A percentile compares a stretch with the other conserved stretches of the same genome.
Conservation (phyloP, 371 early-diverging fungal species). For the Parasitella parasitica region DNA sequence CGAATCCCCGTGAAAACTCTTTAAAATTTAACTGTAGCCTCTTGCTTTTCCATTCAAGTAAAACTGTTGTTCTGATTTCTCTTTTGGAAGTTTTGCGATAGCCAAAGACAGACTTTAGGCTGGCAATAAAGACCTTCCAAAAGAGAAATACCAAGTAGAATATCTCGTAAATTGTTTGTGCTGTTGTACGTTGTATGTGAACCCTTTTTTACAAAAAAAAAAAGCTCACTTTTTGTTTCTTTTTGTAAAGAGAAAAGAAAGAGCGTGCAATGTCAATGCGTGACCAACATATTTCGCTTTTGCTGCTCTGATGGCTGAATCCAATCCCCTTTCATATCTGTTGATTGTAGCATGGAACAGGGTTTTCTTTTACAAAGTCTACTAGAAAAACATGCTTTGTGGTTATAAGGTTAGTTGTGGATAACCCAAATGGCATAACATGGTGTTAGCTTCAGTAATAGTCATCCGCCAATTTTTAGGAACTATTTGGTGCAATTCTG, state of each 20-base stretch:
- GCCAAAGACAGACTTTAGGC: slow-evolving; percentile 39
- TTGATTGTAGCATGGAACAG: too few relatives aligned
- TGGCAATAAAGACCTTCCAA: slow-evolving; percentile 28
- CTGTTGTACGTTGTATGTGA: background rate
- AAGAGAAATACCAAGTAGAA: slow-evolving; percentile 18
- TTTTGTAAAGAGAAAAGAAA: background rate
- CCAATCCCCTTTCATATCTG: too few relatives aligned
- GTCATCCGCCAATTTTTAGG: too few relatives aligned
- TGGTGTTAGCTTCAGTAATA: too few relatives aligned
- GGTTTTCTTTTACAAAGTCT: too few relatives aligned
- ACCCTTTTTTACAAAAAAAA: background rate
- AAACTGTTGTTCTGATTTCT: slow-evolving; percentile 34
- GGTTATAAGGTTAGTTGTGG: too few relatives aligned
- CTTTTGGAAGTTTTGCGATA: slow-evolving; percentile 35
- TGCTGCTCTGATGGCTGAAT: too few relatives aligned
- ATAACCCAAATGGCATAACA: too few relatives aligned
- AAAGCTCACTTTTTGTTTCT: background rate
- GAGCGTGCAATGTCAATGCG: background rate
- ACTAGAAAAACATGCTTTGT: too few relatives aligned
- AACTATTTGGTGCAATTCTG: too few relatives aligned
- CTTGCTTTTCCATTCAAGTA: slow-evolving; percentile 37
- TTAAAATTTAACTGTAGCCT: slow-evolving; percentile 35
- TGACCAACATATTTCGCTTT: too few relatives aligned
- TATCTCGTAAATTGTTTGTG: slow-evolving; percentile 17
- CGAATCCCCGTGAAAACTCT: slow-evolving; percentile 33